Conservation (phyloP, 164 flowering plant species). For the Paratinospora sagittata region DNA sequence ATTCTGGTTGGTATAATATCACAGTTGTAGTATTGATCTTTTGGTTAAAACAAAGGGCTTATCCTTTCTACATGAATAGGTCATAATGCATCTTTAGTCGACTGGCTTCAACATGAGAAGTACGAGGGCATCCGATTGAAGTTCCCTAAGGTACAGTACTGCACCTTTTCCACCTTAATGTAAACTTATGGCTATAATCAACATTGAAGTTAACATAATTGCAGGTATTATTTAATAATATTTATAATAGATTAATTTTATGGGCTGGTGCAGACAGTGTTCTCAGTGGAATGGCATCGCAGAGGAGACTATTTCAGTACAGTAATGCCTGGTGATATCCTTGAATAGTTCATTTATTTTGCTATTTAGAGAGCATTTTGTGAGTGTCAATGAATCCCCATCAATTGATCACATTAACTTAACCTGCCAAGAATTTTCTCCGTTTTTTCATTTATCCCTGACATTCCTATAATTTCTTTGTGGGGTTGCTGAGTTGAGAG, state of each 20-base stretch:
- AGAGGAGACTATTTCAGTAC: constrained; percentile 93
- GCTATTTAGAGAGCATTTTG: neutral
- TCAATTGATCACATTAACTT: neutral
- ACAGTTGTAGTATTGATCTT: neutral
- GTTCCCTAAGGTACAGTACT: constrained; percentile 71
- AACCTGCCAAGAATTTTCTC: no score
- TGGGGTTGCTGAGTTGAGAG: no score
- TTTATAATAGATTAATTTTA: neutral
- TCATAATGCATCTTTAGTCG: constrained; percentile 33
- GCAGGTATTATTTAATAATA: neutral
- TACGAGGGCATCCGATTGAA: constrained; percentile 64
- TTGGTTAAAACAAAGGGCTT: neutral
- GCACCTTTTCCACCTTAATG: neutral
- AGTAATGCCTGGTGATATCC: constrained; percentile 95
- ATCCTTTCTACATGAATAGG: constrained; percentile 23
- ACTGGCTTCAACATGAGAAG: constrained; percentile 69
- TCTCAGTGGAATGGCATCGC: constrained; percentile 94
- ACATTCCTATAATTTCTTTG: no score
- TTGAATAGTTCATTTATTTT: constrained; percentile 10
- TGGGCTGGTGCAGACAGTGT: constrained; percentile 48
- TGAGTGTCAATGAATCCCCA: neutral
- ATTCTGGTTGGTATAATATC: constrained; percentile 46
- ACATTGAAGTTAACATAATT: neutral
- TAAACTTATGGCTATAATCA: neutral
- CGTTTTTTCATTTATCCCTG: no score